Conservation (phyloP, 2,329 filamentous ascomycete species). For the Trichoderma semiorbis region DNA sequence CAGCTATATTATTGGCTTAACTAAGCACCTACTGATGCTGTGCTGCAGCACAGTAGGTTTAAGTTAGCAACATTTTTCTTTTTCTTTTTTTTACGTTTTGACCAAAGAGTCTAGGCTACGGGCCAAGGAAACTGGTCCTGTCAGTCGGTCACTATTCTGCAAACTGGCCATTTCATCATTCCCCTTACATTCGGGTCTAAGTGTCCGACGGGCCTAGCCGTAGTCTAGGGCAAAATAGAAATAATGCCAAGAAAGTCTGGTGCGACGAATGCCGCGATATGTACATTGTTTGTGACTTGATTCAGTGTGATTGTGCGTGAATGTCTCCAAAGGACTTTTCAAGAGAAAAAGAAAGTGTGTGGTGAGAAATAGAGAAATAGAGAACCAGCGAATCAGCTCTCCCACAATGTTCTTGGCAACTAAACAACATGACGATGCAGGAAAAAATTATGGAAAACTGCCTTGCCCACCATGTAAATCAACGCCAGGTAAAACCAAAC, state of each 20-base stretch:
- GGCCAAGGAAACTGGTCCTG: slow-evolving; percentile 32
- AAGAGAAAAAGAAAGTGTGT: neutral
- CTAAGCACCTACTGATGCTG: neutral
- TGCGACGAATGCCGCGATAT: neutral
- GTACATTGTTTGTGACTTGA: neutral
- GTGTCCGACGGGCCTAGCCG: slow-evolving; percentile 32
- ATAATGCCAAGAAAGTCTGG: slow-evolving; percentile 9
- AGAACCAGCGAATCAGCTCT: neutral
- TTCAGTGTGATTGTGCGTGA: neutral
- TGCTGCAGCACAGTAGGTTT: neutral
- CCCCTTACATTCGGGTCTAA: neutral
- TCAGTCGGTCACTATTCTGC: slow-evolving; percentile 31
- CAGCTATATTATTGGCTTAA: slow-evolving; percentile 1
- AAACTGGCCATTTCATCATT: slow-evolving; percentile 10
- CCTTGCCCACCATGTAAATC: neutral
- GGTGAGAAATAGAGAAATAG: too few species aligned
- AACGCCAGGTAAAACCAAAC: neutral
- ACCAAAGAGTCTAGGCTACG: slow-evolving; percentile 29
- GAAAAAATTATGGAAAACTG: neutral
- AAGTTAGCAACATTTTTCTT: neutral
- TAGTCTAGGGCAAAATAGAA: slow-evolving; percentile 33
- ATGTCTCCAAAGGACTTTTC: neutral
- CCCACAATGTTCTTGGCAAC: neutral
- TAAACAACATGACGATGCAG: neutral
- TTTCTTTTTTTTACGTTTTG: slow-evolving; percentile 21